Conservation (phyloP, 2,329 filamentous ascomycete genomes). For the Paracoccidioides lutzii region DNA sequence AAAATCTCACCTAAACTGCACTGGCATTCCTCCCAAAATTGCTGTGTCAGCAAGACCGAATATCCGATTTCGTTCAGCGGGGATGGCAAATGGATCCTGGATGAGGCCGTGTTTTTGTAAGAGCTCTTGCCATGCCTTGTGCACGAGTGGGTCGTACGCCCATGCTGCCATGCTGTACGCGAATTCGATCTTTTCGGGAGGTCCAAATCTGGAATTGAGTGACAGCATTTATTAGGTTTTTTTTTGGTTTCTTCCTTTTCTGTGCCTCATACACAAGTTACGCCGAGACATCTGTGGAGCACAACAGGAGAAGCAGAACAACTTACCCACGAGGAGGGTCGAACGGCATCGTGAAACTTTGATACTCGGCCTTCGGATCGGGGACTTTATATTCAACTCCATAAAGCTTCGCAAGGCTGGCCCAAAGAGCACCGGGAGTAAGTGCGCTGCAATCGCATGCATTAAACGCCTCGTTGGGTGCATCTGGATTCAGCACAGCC, state of each 20-base stretch:
- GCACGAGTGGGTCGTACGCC: slow-evolving; percentile 33
- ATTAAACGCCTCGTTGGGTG: slow-evolving; percentile 18
- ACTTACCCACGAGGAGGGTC: slow-evolving; percentile 13
- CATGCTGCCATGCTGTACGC: slow-evolving; percentile 35
- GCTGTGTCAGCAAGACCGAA: slow-evolving; percentile 36
- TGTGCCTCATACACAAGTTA: neutral
- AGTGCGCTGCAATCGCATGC: slow-evolving; percentile 17
- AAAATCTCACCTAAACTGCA: slow-evolving; percentile 20
- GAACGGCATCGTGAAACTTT: slow-evolving; percentile 5
- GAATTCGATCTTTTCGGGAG: slow-evolving; percentile 26
- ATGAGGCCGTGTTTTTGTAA: slow-evolving; percentile 30
- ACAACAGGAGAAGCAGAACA: neutral
- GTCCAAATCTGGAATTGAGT: slow-evolving; percentile 28
- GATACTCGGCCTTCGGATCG: slow-evolving; percentile 8
- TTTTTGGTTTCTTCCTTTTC: neutral
- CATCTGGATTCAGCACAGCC: slow-evolving; percentile 15
- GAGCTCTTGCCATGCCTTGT: slow-evolving; percentile 35
- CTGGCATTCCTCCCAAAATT: slow-evolving; percentile 19
- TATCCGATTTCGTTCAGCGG: slow-evolving; percentile 30
- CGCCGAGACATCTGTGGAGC: too few species aligned
- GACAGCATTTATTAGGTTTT: neutral
- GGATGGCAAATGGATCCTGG: slow-evolving; percentile 26
- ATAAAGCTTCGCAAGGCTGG: slow-evolving; percentile 17
- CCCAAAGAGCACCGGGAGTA: slow-evolving; percentile 17
- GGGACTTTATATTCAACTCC: slow-evolving; percentile 13